These are phyloP conservation scores for Trichocomaceae sp. DNA, from an alignment of 2,329 filamentous ascomycete species.

Conservation along the genomic window DNA sequence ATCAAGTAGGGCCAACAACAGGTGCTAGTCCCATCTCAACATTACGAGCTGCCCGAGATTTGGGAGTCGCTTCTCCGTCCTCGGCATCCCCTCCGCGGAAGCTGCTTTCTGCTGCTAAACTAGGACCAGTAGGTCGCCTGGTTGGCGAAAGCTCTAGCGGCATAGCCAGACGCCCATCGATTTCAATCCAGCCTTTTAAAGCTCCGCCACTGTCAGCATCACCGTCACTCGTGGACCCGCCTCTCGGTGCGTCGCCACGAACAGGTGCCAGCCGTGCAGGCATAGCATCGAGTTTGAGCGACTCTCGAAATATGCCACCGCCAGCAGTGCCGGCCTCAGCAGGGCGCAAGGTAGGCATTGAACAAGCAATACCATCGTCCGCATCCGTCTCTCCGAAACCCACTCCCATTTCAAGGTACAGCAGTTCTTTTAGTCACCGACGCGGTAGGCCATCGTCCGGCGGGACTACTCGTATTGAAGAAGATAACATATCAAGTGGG, in stretches of 20 bases:
- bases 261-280: slow-evolving; percentile 39
- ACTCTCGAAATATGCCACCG: slow-evolving; percentile 35
- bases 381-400: slow-evolving; percentile 72
- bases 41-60: slow-evolving; percentile 61
- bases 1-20: slow-evolving; percentile 66
- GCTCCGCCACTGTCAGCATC: slow-evolving; percentile 90
- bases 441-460: slow-evolving; percentile 70
- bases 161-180: slow-evolving; percentile 64
- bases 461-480: slow-evolving; percentile 54
- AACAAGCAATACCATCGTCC: slow-evolving; percentile 58
- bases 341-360: slow-evolving; percentile 41
- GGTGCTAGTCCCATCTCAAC: slow-evolving; percentile 83
- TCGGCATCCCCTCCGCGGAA: slow-evolving; percentile 47
- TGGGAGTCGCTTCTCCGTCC: slow-evolving; percentile 43
- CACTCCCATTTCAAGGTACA: slow-evolving; percentile 72
- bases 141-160: slow-evolving; percentile 46
- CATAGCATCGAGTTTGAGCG: slow-evolving; percentile 29
- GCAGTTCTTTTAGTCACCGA: slow-evolving; percentile 88
- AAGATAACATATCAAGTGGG: slow-evolving; percentile 54
- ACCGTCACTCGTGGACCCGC: slow-evolving; percentile 52
- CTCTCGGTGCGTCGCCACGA: slow-evolving; percentile 48
- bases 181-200: slow-evolving; percentile 95
- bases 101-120: slow-evolving; percentile 34
- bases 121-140: slow-evolving; percentile 27
- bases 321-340: slow-evolving; percentile 32